Evolutionary conservation across 2,329 filamentous ascomycete species (phyloP).

Genomic region (Monosporascus sp.): DNA sequence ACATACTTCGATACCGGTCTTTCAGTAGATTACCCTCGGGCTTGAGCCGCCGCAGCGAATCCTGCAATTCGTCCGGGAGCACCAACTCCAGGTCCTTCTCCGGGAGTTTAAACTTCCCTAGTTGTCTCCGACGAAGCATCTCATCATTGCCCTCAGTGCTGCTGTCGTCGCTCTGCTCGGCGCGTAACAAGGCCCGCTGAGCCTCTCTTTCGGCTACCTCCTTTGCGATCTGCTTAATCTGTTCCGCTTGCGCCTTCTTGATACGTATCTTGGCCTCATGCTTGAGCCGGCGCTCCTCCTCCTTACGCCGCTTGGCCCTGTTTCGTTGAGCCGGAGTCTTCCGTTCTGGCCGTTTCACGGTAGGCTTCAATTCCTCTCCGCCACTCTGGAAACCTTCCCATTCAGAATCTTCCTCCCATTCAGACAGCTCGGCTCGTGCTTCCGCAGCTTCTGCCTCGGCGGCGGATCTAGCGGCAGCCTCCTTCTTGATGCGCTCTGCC

Average conservation of each 20-base stretch:
- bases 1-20: slow-evolving; percentile 83
- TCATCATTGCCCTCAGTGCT: slow-evolving; percentile 55
- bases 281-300: slow-evolving; percentile 70
- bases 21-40: slow-evolving; percentile 94
- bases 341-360: slow-evolving; percentile 70
- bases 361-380: slow-evolving; percentile 57
- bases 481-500: slow-evolving; percentile 60
- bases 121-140: slow-evolving; percentile 62
- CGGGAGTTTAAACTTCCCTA: slow-evolving; percentile 69
- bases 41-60: slow-evolving; percentile 75
- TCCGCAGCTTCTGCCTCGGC: slow-evolving; percentile 72
- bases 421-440: slow-evolving; percentile 56
- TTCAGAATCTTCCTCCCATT: slow-evolving; percentile 82
- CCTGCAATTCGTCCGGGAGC: slow-evolving; percentile 74
- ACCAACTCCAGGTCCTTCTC: slow-evolving; percentile 78
- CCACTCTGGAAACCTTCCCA: slow-evolving; percentile 90
- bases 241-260: slow-evolving; percentile 64
- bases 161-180: slow-evolving; percentile 39
- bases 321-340: slow-evolving; percentile 87
- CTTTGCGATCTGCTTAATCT: slow-evolving; percentile 65
- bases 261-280: slow-evolving; percentile 72
- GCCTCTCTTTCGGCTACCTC: slow-evolving; percentile 55
- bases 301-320: slow-evolving; percentile 81
- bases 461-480: slow-evolving; percentile 63
- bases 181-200: slow-evolving; percentile 36